Evolutionary conservation across 371 early-diverging fungal species (phyloP), one percentile per base, ranked within the genome.

Genomic region (Mortierella sp.): DNA sequence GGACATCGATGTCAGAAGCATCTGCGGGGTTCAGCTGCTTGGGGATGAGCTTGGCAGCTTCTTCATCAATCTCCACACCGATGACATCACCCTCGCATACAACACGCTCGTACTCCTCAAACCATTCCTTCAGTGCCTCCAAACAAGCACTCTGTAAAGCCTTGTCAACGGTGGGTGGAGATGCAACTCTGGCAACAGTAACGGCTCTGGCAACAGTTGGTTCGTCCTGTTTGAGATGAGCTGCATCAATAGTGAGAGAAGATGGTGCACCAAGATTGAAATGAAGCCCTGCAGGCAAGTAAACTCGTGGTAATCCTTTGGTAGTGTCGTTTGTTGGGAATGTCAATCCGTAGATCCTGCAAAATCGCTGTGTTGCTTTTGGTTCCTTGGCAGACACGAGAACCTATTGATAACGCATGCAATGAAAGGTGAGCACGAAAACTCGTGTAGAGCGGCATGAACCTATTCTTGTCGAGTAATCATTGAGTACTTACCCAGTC

Each of bases 81-180:
- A 96, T 88, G 24, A 96, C 69, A 77, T 95, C 95, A 1, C 91
- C 93, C 51, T 93, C 86, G 67, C 92, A 88, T 20, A 95, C 91
- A 4, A 94, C 88, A 14, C 94, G 86, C 45, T 90, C 87, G n/a
- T 86, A 86, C 30, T 81, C 87, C 70, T 88, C 90, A 66, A 95
- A 93, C 94, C 93, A 93, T 11, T 80, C 73, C 72, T 90, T 90
- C 30, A 94, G 75, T 3, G 90, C 91, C 30, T 90, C 90, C 28
- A 94, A 73, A 45, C 89, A 87, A 2, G 88, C 87, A 0, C 86
- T 80, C 72, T 95, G 92, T 6, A 94, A 62, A 11, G 89, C 86
- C 68, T 91, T 92, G 69, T 94, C 93, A 68, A 91, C 92, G 0
- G 93, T 91, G 5, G 89, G 70, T 3, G 94, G 92, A 5, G 95